These are phyloP conservation scores for Galerina marginata DNA, from an alignment of 768 basidiomycete genomes.

Conservation along the genomic window DNA sequence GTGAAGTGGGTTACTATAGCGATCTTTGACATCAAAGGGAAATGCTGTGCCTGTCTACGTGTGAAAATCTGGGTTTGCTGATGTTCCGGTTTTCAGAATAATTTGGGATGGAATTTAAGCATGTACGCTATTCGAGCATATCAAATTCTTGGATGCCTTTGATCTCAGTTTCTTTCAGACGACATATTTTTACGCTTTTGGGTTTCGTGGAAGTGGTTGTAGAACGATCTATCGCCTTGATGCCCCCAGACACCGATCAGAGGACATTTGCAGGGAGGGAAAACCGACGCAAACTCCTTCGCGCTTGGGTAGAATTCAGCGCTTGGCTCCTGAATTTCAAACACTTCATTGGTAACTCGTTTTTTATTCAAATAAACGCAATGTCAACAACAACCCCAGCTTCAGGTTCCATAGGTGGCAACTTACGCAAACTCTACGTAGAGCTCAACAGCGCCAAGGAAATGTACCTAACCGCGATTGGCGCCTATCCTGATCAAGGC, in stretches of 20 bases:
- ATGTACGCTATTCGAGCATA: conserved; percentile 45
- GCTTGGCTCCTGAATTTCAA: conserved; percentile 72
- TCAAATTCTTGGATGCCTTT: neutral
- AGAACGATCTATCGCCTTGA: too few species aligned
- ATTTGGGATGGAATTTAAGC: conserved; percentile 67
- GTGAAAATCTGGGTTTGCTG: too few species aligned
- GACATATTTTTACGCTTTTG: conserved; percentile 48
- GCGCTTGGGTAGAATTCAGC: conserved; percentile 80
- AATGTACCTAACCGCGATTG: conserved; percentile 74
- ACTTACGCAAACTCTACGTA: conserved; percentile 42
- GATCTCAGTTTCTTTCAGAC: conserved; percentile 31
- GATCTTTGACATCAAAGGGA: too few species aligned
- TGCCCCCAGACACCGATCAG: too few species aligned
- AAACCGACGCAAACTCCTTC: conserved; percentile 65
- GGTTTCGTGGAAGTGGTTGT: conserved; percentile 51
- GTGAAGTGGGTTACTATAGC: too few species aligned
- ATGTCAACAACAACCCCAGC: conserved; percentile 37
- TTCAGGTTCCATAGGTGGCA: conserved; percentile 48
- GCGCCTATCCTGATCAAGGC: conserved; percentile 83
- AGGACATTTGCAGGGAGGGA: conserved; percentile 49
- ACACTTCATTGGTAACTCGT: conserved; percentile 47
- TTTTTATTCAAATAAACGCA: neutral
- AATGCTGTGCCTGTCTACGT: too few species aligned
- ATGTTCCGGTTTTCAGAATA: conserved; percentile 55
- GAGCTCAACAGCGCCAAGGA: conserved; percentile 61